These are phyloP conservation scores for Leccinum barrowsii DNA, from an alignment of 768 basidiomycete genomes.

Conservation along the genomic window DNA sequence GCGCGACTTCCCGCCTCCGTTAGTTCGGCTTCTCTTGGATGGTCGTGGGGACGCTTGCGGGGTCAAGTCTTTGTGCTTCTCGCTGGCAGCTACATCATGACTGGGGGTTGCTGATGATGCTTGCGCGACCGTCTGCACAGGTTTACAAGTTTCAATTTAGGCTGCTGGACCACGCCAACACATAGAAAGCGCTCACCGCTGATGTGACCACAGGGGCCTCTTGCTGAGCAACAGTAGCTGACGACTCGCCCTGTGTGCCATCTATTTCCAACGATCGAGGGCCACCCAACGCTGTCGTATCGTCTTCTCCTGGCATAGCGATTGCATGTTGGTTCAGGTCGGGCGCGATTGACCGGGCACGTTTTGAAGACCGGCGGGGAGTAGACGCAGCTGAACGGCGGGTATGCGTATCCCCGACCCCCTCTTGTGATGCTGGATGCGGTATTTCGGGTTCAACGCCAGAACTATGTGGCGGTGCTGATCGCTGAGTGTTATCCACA, in stretches of 20 bases:
- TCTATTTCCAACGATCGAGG: neutral
- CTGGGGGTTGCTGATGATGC: neutral
- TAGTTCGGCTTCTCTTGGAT: conserved; percentile 22
- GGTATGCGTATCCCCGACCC: neutral
- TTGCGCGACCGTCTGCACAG: neutral
- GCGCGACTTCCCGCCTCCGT: conserved; percentile 14
- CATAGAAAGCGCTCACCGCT: conserved; percentile 2
- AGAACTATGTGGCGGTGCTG: neutral
- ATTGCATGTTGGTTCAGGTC: neutral
- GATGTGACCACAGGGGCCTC: neutral
- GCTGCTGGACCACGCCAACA: neutral
- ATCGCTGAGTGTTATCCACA: neutral
- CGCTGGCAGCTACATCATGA: neutral
- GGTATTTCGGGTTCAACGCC: neutral
- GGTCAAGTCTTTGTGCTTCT: conserved; percentile 15
- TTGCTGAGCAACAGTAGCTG: neutral
- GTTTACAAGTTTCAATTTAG: neutral
- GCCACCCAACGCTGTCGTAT: neutral
- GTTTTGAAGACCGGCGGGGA: conserved; percentile 3
- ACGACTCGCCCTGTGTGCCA: neutral
- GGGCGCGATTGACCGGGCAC: neutral
- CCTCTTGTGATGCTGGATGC: neutral
- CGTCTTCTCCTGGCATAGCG: neutral
- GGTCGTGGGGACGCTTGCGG: conserved; percentile 9
- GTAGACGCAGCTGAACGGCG: neutral